Conservation (phyloP, 371 early-diverging fungal species). For the Basidiobolus meristosporus region DNA sequence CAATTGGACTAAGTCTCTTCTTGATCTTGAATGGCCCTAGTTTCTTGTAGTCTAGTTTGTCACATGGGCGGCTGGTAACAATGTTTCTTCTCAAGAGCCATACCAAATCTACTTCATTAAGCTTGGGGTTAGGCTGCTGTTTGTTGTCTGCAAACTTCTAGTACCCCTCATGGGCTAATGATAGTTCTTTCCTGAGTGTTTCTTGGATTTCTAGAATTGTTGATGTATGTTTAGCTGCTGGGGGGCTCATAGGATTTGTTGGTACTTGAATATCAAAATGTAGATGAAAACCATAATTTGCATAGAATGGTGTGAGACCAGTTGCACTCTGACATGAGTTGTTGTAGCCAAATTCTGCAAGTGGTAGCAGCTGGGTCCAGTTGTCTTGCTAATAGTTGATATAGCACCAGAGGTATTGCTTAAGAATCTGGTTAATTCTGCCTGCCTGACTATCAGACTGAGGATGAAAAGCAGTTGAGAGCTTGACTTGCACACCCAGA, state of each 20-base stretch:
- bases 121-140: neutral
- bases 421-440: too few relatives aligned
- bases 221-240: neutral
- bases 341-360: too few relatives aligned
- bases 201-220: too few relatives aligned
- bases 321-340: slow-evolving; percentile 9
- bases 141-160: neutral
- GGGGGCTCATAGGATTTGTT: neutral
- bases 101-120: neutral
- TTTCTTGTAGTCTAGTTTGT: neutral
- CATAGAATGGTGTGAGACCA: slow-evolving; percentile 9
- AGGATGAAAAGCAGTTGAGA: too few relatives aligned
- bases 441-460: too few relatives aligned
- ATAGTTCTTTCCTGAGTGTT: too few relatives aligned
- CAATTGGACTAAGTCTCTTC: neutral
- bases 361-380: too few relatives aligned
- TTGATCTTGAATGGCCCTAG: slow-evolving; percentile 1
- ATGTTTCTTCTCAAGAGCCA: neutral
- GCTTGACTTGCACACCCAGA: too few relatives aligned
- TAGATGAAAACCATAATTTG: slow-evolving; percentile 4
- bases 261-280: neutral
- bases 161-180: neutral
- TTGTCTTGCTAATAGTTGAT: too few relatives aligned
- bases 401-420: too few relatives aligned
- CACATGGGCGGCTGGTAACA: neutral